Base-by-base conservation (phyloP, 2,329 filamentous ascomycete species). In the Trichoderma asperellum region DNA sequence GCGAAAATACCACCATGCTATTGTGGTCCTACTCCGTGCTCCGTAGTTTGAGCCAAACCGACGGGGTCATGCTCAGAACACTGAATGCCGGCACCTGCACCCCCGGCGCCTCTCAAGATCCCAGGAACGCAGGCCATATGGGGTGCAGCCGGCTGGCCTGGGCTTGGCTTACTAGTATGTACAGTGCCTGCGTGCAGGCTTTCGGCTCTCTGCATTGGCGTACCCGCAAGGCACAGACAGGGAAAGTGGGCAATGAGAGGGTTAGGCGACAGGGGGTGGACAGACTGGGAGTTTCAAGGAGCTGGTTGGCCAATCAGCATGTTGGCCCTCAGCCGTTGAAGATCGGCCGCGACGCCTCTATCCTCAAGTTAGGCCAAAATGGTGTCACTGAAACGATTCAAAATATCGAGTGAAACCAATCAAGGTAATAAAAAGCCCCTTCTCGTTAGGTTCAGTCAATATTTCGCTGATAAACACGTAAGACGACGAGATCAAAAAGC, bases 21-120 rank as follows among this genome's bases (percentile, higher is more conserved):
- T 59, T 58, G 53, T 52, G 63, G 63, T 47, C 82, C 65, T 58
- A 64, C 62, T 66, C 68, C 68, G 62, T 65, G 62, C 62, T 65
- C 53, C 62, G 63, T 67, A 69, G 60, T 59, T 64, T 66, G 68
- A 56, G 61, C 58, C 53, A 68, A 49, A 68, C 70, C 68, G 68
- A 71, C 69, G 70, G 68, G 71, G 71, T 63, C 69, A 71, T 69
- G 68, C 67, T 70, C 60, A 69, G 69, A 72, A 72, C 57, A 29
- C 62, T 70, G 70, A 70, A 68, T 52, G 55, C 57, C 65, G 65
- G 65, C 60, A 67, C 70, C 47, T 49, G 29, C 52, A 52, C 63
- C 63, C 63, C 55, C 53, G 55, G 55, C n/a, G 63, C 37, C 32
- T 67, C 63, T 67, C 63, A 29, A 47, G 49, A 67, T 67, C 63